Percentiles rank a stretch among this genome's conserved stretches.
Evolutionary conservation across 1,139 yeast genomes (phyloP).

Genomic region (Yamadazyma triangularis): DNA sequence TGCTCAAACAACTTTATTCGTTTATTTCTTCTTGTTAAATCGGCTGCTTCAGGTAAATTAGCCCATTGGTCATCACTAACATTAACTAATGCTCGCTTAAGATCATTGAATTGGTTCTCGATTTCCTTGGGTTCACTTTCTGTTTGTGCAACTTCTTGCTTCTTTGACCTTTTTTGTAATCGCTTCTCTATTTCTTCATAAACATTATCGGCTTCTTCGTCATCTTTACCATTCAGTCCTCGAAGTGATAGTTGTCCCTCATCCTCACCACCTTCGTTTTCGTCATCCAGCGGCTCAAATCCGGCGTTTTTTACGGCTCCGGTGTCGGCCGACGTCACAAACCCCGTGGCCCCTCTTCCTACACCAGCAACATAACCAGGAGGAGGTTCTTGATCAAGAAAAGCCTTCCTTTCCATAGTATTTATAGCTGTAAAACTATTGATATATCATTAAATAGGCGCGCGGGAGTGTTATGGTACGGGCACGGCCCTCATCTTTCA

Average conservation of each 20-base stretch:
- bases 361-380: slow-evolving; percentile 88
- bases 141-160: slow-evolving; percentile 6
- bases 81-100: slow-evolving; percentile 56
- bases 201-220: slow-evolving; percentile 68
- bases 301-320: slow-evolving; percentile 32
- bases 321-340: slow-evolving; percentile 79
- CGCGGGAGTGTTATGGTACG: no score
- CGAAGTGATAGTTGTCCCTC: slow-evolving; percentile 23
- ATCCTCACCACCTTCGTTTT: slow-evolving; percentile 22
- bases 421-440: no score
- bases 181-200: slow-evolving; percentile 62
- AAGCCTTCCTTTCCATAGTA: slow-evolving; percentile 50
- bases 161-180: slow-evolving; percentile 33
- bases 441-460: no score
- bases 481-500: no score
- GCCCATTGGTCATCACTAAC: slow-evolving; percentile 78
- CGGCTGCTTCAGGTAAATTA: slow-evolving; percentile 82
- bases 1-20: slow-evolving; percentile 62
- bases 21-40: slow-evolving; percentile 76
- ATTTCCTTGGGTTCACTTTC: no score
- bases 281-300: slow-evolving; percentile 26
- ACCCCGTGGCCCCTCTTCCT: slow-evolving; percentile 95
- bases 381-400: slow-evolving; percentile 85
- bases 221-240: slow-evolving; percentile 57
- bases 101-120: slow-evolving; percentile 35